Percentiles rank a stretch among this genome's conserved stretches.
Conservation (phyloP, 306 rosid genomes). For the Quercus berberidifolia region DNA sequence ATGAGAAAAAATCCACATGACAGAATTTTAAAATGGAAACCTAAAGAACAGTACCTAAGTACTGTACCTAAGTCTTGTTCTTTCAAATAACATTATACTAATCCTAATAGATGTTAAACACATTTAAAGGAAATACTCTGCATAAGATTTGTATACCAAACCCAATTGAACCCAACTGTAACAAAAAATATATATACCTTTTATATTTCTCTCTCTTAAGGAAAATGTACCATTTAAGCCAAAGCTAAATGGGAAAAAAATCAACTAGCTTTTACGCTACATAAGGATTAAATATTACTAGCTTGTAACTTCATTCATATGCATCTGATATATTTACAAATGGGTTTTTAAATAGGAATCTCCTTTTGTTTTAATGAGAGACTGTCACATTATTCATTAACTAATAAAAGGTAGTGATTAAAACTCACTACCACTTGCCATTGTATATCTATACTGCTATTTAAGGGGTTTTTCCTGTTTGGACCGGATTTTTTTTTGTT, state of each 20-base stretch:
- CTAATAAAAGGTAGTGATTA: too few relatives aligned
- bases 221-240: not conserved
- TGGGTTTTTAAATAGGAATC: too few relatives aligned
- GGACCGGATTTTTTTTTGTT: too few relatives aligned
- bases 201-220: not conserved
- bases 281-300: not conserved
- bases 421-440: too few relatives aligned
- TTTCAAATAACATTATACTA: not conserved
- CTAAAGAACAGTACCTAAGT: too few relatives aligned
- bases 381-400: too few relatives aligned
- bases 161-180: not conserved
- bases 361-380: too few relatives aligned
- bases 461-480: rapidly evolving
- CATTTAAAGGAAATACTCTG: not conserved
- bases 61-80: not conserved
- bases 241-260: not conserved
- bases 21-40: too few relatives aligned
- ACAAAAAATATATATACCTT: not conserved
- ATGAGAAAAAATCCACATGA: too few relatives aligned
- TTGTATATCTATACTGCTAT: too few relatives aligned
- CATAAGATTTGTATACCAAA: not conserved
- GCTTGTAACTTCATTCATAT: too few relatives aligned
- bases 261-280: not conserved
- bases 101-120: not conserved
- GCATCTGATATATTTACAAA: too few relatives aligned